Evolutionary conservation across 2,329 filamentous ascomycete species (phyloP), one percentile per base, ranked within the genome.

Genomic region (Colletotrichum sp.): DNA sequence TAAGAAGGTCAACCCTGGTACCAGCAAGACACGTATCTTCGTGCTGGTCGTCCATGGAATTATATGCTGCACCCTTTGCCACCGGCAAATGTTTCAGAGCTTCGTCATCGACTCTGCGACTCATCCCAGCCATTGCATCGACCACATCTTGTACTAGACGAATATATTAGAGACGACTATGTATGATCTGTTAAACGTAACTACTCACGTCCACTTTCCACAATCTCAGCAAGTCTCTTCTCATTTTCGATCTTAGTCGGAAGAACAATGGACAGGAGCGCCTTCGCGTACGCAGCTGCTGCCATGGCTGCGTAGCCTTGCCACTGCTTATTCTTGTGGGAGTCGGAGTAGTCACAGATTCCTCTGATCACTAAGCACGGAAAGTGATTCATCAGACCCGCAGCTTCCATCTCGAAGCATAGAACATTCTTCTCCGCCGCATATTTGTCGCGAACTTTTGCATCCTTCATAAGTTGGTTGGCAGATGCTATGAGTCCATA

Each of bases 331-430:
- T 81, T 82, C 66, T 87, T 87, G 68, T 87, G 84, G 0, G 80
- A 83, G 69, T 87, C 85, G 6, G 84, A 80, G 64, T 87, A 87
- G 62, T 86, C 83, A 28, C 82, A 87, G 0, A 87, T 85, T 0
- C 85, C 85, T n/a, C 84, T 81, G 21, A 87, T 84, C 0, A 84
- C 80, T 0, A 87, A 69, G 39, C 83, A 87, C 0, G 83, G 81
- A 3, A 84, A 79, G 1, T 79, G 60, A 18, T 79, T 34, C 32
- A 34, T 34, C 2, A 34, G 32, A 1, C 32, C 32, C 13, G 32
- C 32, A 7, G 32, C 32, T 15, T 34, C 32, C 82, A 82, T 84
- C 28, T 84, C 81, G 10, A 84, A 78, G 5, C 82, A 83, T 0
- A 81, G 66, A 0, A 80, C 64, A 0, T 72, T 70, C 0, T 78